phyloP scores from a whole-genome alignment of 2,329 filamentous ascomycete species.

The Xylaria digitata region DNA sequence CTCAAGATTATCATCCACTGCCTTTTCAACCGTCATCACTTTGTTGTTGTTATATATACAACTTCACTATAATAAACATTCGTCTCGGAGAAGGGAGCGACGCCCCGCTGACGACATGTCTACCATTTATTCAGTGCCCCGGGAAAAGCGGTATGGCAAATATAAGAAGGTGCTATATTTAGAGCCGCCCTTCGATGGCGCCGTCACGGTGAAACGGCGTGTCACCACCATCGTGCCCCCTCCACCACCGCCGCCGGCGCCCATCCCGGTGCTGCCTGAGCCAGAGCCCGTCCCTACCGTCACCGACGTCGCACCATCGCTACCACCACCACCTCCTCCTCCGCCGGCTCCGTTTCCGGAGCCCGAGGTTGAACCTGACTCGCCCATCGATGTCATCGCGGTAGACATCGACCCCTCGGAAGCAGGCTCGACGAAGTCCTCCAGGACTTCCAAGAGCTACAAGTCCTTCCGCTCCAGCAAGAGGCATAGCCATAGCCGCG shows the following conservation, averaged over 20 bases:
- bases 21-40: background rate
- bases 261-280: conserved; percentile 35
- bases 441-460: conserved; percentile 48
- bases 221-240: conserved; percentile 55
- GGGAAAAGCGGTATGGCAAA: conserved; percentile 50
- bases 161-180: conserved; percentile 58
- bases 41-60: background rate
- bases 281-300: conserved; percentile 44
- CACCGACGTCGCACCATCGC: conserved; percentile 45
- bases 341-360: conserved; percentile 31
- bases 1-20: background rate
- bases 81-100: conserved; percentile 25
- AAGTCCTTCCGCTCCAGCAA: conserved; percentile 45
- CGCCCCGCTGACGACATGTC: conserved; percentile 48
- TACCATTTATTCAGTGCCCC: conserved; percentile 48
- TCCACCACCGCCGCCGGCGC: conserved; percentile 43
- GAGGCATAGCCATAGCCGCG: conserved; percentile 45
- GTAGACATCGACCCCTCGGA: conserved; percentile 56
- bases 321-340: conserved; percentile 42
- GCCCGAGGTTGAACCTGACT: conserved; percentile 42
- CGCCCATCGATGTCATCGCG: conserved; percentile 56
- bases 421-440: conserved; percentile 32
- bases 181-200: conserved; percentile 53
- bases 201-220: conserved; percentile 52
- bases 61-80: conserved; percentile 14